Evolutionary conservation across 2,329 filamentous ascomycete genomes (phyloP), one percentile per base, ranked within the genome.

Genomic region (Phaeosphaeriaceae sp.): DNA sequence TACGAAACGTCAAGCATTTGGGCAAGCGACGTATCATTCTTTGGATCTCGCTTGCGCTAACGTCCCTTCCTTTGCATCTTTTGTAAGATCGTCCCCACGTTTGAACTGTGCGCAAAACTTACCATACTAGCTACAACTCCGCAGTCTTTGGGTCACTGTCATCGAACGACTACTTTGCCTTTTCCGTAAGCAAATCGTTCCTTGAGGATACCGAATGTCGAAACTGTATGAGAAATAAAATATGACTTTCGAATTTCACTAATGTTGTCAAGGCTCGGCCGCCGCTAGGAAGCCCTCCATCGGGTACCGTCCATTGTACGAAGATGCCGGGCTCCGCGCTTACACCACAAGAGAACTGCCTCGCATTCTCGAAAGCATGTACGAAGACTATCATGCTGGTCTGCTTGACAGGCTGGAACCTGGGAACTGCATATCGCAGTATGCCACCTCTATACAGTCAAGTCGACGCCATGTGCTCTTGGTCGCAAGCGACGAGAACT

Each of bases 1-100:
- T 79, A 1, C 68, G 78, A 3, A 83, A 81, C 58, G 45, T 80
- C n/a, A 19, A 11, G 22, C 27, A 27, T 11, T 48, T 60, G 11
- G 33, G 55, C 7, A 24, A 31, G 13, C 36, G 42, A 24, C 21
- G 57, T 11, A 24, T 54, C 15, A 7, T 40, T 1, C 17, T 60
- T 7, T 60, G 57, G 57, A 3, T 51, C 1, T 27, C 50, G 11
- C 45, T 60, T 21, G 53, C 36, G 3, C 15, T 53, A 5, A 46
- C 36, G 9, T 48, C 40, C 6, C 33, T 56, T 3, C 53, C 57
- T 3, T 25, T 60, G 15, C 57, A 60, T 47, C 42, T 60, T 6
- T 56, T 60, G 53, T 60, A 63, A 21, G 54, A 24, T n/a, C 17
- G 2, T 40, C 17, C 2, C 15, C 17, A 40, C n/a, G 17, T n/a